Evolutionary conservation across 2,329 filamentous ascomycete species (phyloP), one percentile per base, ranked within the genome.

Genomic region (Colletotrichum melonis): DNA sequence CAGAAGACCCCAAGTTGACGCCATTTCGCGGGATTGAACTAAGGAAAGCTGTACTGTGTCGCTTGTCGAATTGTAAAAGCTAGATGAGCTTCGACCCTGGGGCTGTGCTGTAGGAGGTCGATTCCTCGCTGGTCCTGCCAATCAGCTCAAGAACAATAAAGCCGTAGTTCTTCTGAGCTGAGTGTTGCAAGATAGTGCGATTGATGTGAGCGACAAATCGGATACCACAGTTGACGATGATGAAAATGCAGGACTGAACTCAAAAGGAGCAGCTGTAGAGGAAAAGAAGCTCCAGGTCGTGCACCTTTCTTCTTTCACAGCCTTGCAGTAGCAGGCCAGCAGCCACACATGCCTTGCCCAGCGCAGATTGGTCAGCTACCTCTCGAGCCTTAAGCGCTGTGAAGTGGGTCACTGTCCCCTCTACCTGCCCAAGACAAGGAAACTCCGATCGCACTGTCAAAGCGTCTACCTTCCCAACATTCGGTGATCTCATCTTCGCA

Each of bases 1-100:
- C 62, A 97, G 86, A 60, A 95, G 86, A 57, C 89, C 87, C 86
- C 92, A 95, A 60, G 82, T 81, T 26, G 86, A 82, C 26, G 86
- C 80, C 85, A 87, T 86, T 68, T 64, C 77, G 49, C 22, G 14
- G 12, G 22, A 24, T 22, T 59, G 26, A 9, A 30, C 3, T 22
- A n/a, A 19, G 9, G 2, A 5, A 19, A 38, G 16, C 4, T 12
- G 35, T 16, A 30, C 7, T 12, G 19, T 32, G 63, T 3, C 30
- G 30, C 22, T 32, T 16, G 24, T 11, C 19, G 42, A 49, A 4
- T 9, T 22, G 8, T 9, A n/a, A 22, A 22, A 22, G 38, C 42
- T 19, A 22, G 42, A 22, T 22, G 19, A 49, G 42, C 42, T 49
- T n/a, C 16, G 19, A n/a, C 7, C 42, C 8, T 49, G 8, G 8